phyloP scores from a whole-genome alignment of 73 alveolate species.

The Paramecium caudatum region DNA sequence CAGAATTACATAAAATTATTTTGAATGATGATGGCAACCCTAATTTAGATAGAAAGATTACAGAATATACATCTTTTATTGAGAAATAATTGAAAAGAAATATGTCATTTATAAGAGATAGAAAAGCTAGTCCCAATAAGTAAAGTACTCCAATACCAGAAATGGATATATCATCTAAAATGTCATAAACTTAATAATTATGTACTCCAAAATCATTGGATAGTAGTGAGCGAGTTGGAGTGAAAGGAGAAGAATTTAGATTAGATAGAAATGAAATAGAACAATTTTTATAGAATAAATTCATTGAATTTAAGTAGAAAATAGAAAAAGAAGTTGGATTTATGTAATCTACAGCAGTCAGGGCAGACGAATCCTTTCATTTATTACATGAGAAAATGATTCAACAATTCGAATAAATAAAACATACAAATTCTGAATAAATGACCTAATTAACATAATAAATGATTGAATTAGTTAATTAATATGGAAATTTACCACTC shows the following conservation, averaged over 20 bases:
- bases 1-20: conserved; percentile 47
- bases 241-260: neutral
- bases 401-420: neutral
- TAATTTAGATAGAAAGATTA: conserved; percentile 48
- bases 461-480: neutral
- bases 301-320: neutral
- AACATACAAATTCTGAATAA: neutral
- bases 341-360: neutral
- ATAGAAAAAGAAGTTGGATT: neutral
- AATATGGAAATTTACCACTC: neutral
- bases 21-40: conserved; percentile 50
- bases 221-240: conserved; percentile 47
- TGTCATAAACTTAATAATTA: neutral
- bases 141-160: conserved; percentile 2
- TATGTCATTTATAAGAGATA: conserved; percentile 16
- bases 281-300: neutral
- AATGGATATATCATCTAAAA: neutral
- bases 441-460: neutral
- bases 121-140: neutral
- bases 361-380: neutral
- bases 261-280: conserved; percentile 22
- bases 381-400: conserved; percentile 14
- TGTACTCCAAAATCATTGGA: neutral
- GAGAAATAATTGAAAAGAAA: conserved; percentile 44
- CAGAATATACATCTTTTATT: neutral